Percentiles rank a stretch among this genome's conserved stretches.
These are phyloP conservation scores for Cyclotella baltica DNA, from an alignment of 108 stramenopile species.

Conservation along the genomic window DNA sequence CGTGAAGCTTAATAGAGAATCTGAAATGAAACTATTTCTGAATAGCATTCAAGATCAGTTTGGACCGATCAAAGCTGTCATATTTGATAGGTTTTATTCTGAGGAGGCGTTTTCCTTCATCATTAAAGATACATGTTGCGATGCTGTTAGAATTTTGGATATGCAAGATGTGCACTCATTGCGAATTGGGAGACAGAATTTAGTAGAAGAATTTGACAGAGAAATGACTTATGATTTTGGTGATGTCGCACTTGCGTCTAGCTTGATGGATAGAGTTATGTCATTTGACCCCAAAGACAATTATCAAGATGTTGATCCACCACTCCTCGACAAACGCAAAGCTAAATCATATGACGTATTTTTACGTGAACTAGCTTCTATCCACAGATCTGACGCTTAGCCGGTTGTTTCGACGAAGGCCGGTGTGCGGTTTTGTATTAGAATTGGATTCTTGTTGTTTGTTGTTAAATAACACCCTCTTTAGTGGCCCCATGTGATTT, in stretches of 20 bases:
- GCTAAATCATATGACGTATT: conserved; percentile 34
- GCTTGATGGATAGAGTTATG: conserved; percentile 30
- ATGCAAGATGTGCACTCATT: conserved; percentile 90
- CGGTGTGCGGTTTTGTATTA: too few relatives aligned
- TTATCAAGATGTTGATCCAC: background rate
- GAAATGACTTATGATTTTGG: conserved; percentile 11
- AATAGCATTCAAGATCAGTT: conserved; percentile 9
- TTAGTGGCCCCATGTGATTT: too few relatives aligned
- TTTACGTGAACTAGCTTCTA: conserved; percentile 71
- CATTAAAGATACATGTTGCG: conserved; percentile 51
- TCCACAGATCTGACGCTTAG: too few relatives aligned
- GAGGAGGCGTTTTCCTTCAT: conserved; percentile 81
- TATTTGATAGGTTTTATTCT: conserved; percentile 82
- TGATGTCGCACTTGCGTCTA: conserved; percentile 4
- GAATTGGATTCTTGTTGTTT: too few relatives aligned
- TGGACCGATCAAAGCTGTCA: conserved; percentile 39
- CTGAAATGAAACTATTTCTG: conserved; percentile 44
- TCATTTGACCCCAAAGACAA: conserved; percentile 21
- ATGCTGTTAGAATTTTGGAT: conserved; percentile 72
- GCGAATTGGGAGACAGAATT: conserved; percentile 54
- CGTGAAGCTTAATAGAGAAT: conserved; percentile 38
- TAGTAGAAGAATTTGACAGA: conserved; percentile 43
- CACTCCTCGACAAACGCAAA: background rate
- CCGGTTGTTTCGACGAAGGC: too few relatives aligned
- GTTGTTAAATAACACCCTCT: too few relatives aligned